Evolutionary conservation across 805 yeast species (phyloP), one percentile per base, ranked within the genome.

Genomic region (Hanseniaspora thailandica): DNA sequence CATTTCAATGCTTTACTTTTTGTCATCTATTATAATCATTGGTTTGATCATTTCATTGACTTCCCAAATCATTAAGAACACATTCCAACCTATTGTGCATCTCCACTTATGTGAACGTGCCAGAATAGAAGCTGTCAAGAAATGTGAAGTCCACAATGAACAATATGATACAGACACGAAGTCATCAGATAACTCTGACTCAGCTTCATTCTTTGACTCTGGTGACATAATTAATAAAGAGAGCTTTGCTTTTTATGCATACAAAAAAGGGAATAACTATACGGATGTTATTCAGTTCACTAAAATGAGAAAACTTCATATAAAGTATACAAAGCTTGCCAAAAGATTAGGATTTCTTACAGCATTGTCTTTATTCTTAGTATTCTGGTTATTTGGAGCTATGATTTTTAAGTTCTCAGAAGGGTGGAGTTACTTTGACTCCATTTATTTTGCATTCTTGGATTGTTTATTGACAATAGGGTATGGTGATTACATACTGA

Each of bases 321-420:
- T 59, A 36, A 60, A 59, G 6, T 78, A 81, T 0, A 65, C 61
- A 17, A 35, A 61, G 1, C 63, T 62, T 43, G 79, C 78, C 57
- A 63, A 64, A 25, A 56, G 71, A 7, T 38, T 63, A 9, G 71
- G 78, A 15, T 64, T 78, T 13, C 4, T 70, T 0, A 25, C 68
- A 0, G 70, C 80, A 0, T 31, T 80, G 0, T 5, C 66, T 0
- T 58, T 75, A 1, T 82, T 83, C 62, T 57, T 77, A 17, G 57
- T 67, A 2, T 84, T 84, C 61, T 82, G 90, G 84, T 68, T 86
- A 5, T 54, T 84, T 9, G 96, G 96, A 0, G 87, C 88, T 0
- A 56, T 79, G 33, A 76, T 78, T 0, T 84, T 87, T 61, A 67
- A 70, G 34, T 70, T 66, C 33, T 66, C 76, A 17, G 95, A 86